Percentiles rank a stretch among this genome's conserved stretches.
phyloP scores from a whole-genome alignment of 805 yeast genomes.

The Ogataea paradorogensis region DNA sequence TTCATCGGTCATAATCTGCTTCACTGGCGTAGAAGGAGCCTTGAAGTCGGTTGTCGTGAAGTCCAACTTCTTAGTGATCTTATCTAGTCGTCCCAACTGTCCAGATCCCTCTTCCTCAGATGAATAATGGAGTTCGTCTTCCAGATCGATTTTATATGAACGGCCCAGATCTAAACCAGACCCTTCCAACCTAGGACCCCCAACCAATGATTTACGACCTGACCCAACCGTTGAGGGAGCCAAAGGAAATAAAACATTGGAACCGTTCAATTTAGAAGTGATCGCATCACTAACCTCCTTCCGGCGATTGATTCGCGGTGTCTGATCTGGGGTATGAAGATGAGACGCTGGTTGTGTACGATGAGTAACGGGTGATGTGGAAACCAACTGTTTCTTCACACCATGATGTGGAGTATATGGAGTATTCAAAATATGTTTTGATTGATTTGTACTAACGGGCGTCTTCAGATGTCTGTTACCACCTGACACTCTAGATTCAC shows the following conservation, averaged over 20 bases:
- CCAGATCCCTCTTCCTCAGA: conserved; percentile 21
- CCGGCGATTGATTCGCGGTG: conserved; percentile 23
- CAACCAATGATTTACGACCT: conserved; percentile 20
- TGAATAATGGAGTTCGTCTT: conserved; percentile 21
- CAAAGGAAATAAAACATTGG: conserved; percentile 25
- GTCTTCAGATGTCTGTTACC: conserved; percentile 16
- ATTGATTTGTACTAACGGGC: conserved; percentile 17
- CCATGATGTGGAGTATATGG: conserved; percentile 25
- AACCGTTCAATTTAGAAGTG: conserved; percentile 10
- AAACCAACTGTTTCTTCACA: conserved; percentile 13
- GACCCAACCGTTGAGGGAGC: conserved; percentile 32
- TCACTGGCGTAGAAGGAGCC: conserved; percentile 37
- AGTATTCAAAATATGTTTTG: conserved; percentile 20
- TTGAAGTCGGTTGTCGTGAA: conserved; percentile 9
- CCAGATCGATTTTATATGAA: conserved; percentile 22
- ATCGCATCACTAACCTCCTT: conserved; percentile 25
- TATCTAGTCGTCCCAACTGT: conserved; percentile 13
- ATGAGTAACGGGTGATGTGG: conserved; percentile 18
- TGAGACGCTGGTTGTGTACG: conserved; percentile 14
- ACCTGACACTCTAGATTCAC: conserved; percentile 8
- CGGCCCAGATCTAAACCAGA: conserved; percentile 21
- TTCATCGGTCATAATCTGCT: conserved; percentile 34
- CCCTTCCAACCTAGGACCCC: conserved; percentile 7
- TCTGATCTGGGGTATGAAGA: conserved; percentile 27
- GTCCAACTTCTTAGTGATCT: conserved; percentile 23